Percentiles rank a stretch among this genome's conserved stretches.
Evolutionary conservation across 805 yeast species (phyloP).

Genomic region (Metschnikowia baotianmanensis): DNA sequence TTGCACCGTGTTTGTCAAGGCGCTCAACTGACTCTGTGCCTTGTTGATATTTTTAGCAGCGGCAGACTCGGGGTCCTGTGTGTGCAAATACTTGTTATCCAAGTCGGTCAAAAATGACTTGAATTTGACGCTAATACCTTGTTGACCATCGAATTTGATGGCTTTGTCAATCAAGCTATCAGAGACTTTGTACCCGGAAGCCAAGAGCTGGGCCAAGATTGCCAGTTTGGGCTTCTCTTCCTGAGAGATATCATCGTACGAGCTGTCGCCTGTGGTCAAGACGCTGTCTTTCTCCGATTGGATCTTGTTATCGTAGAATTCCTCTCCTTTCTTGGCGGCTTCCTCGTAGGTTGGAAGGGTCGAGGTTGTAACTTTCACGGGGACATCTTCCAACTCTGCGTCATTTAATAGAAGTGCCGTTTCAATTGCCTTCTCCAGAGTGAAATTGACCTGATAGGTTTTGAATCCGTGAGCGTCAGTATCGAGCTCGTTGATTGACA

Average conservation of each 20-base stretch:
- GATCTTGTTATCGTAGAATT: conserved; percentile 22
- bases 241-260: conserved; percentile 56
- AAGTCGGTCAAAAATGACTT: conserved; percentile 51
- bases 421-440: conserved; percentile 56
- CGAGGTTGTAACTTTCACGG: conserved; percentile 43
- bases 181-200: conserved; percentile 68
- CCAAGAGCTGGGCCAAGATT: conserved; percentile 70
- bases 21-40: conserved; percentile 27
- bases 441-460: conserved; percentile 52
- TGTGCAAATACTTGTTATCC: conserved; percentile 58
- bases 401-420: conserved; percentile 72
- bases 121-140: conserved; percentile 60
- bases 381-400: conserved; percentile 64
- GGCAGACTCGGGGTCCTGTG: conserved; percentile 50
- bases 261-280: conserved; percentile 28
- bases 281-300: conserved; percentile 14
- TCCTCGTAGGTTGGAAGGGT: conserved; percentile 20
- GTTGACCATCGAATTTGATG: conserved; percentile 59
- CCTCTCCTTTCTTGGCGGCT: conserved; percentile 7
- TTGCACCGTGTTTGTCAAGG: conserved; percentile 37
- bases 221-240: conserved; percentile 77
- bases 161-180: conserved; percentile 62
- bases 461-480: conserved; percentile 29
- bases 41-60: conserved; percentile 32
- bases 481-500: conserved; percentile 32